A percentile compares a stretch with the other conserved stretches of the same genome.
phyloP scores from a whole-genome alignment of 345 rosid species.

The Melaleuca quinquenervia region DNA sequence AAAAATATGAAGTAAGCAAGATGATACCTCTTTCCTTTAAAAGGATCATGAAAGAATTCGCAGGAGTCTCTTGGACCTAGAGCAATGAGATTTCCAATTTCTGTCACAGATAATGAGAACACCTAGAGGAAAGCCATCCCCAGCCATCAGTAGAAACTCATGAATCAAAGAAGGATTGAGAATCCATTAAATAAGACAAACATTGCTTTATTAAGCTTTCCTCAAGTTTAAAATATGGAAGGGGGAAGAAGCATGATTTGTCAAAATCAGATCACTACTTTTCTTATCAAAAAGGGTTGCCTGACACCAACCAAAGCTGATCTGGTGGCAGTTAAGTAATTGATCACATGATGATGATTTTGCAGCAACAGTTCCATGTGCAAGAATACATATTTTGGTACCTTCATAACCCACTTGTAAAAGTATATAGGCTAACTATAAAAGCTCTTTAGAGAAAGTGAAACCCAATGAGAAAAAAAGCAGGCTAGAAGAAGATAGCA shows the following conservation, averaged over 20 bases:
- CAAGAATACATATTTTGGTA: neutral
- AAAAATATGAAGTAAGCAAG: neutral
- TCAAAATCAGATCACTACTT: neutral
- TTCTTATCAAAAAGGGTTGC: neutral
- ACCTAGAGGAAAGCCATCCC: slow-evolving; percentile 30
- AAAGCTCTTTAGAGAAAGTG: neutral
- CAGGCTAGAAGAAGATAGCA: neutral
- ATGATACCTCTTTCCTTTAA: slow-evolving; percentile 69
- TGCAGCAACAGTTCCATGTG: neutral
- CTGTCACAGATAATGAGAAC: slow-evolving; percentile 74
- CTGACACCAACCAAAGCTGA: neutral
- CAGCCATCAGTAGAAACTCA: neutral
- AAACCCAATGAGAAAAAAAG: neutral
- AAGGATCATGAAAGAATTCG: slow-evolving; percentile 84
- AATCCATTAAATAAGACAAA: neutral
- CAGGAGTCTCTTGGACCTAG: slow-evolving; percentile 68
- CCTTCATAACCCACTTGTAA: neutral
- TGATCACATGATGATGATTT: neutral
- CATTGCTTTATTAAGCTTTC: neutral
- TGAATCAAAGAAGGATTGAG: neutral
- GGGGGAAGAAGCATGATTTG: neutral
- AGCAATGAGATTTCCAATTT: slow-evolving; percentile 61
- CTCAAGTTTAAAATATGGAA: neutral
- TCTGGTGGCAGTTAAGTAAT: neutral
- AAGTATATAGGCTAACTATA: neutral